phyloP scores from a whole-genome alignment of 2,329 filamentous ascomycete species.

The Juglanconis sp. region DNA sequence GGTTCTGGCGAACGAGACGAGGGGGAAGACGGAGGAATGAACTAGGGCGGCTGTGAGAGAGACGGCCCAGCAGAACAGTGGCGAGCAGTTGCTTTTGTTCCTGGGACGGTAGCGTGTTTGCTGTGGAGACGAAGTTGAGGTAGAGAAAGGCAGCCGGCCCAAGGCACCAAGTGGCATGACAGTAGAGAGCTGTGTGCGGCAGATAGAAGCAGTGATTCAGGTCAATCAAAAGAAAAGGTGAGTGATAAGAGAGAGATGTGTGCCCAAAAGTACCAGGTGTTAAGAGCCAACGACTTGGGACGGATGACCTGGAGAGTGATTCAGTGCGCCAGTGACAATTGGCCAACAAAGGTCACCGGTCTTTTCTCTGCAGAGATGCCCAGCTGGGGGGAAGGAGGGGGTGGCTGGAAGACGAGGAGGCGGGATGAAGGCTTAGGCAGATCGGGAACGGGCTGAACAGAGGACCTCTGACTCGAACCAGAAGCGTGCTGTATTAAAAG shows the following conservation, averaged over 20 bases:
- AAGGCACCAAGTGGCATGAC: slow-evolving; percentile 6
- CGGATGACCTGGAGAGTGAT: neutral
- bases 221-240: neutral
- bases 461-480: neutral
- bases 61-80: neutral
- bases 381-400: neutral
- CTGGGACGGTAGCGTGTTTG: neutral
- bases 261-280: neutral
- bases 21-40: slow-evolving; percentile 10
- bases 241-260: neutral
- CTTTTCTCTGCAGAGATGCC: neutral
- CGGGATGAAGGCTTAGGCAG: neutral
- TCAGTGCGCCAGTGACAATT: neutral
- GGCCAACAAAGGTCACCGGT: neutral
- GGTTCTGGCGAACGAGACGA: slow-evolving; percentile 9
- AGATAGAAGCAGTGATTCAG: neutral
- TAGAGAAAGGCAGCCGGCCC: neutral
- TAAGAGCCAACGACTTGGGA: neutral
- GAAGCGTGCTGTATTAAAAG: neutral
- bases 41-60: slow-evolving; percentile 6
- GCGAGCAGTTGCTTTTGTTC: slow-evolving; percentile 1
- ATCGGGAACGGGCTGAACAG: too few relatives aligned
- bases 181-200: neutral
- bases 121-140: neutral
- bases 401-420: neutral